Evolutionary conservation across 495 filamentous ascomycete genomes (phyloP), one percentile per base, ranked within the genome.

Genomic region (Podospora tetraspora): DNA sequence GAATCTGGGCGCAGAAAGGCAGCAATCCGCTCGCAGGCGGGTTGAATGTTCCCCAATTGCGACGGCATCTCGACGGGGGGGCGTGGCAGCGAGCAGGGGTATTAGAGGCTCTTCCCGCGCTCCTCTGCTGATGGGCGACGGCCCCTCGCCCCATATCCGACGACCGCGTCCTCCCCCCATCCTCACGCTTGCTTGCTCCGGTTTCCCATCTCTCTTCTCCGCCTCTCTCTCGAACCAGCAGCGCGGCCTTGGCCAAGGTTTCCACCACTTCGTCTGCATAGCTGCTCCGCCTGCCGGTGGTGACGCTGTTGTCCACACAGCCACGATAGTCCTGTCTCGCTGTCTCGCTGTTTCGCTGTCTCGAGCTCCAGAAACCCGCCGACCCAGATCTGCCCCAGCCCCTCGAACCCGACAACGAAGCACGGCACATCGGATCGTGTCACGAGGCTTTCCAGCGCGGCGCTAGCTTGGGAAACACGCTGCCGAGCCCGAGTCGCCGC

Each of bases 381-480:
- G 22, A 62, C 60, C 37, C 37, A 52, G 37, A 52, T 52, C 37
- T 52, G 37, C 37, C 19, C 61, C 37, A 19, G 16, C 37, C 37
- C 61, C 9, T 57, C 62, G 62, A 71, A 57, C 34, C 69, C 58
- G 63, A 68, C 30, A 52, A 71, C 69, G 58, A 68, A 37, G 68
- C 70, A 71, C 74, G 73, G 69, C 74, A 68, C 68, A 69, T 72
- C 72, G 70, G 70, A 71, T 76, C 72, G 75, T 76, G 72, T 68
- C 68, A 77, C 74, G 62, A 74, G 69, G 37, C 66, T 60, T 60
- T 68, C 72, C 70, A 58, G 30, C 60, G 64, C 64, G 59, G 69
- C 69, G 60, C 69, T 71, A 71, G 58, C 62, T 59, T 23, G 34
- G 61, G 65, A 24, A 62, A 68, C 71, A 64, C 37, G 37, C 63